Evolutionary conservation across 768 basidiomycete species (phyloP).

Genomic region (Lactarius indigo): DNA sequence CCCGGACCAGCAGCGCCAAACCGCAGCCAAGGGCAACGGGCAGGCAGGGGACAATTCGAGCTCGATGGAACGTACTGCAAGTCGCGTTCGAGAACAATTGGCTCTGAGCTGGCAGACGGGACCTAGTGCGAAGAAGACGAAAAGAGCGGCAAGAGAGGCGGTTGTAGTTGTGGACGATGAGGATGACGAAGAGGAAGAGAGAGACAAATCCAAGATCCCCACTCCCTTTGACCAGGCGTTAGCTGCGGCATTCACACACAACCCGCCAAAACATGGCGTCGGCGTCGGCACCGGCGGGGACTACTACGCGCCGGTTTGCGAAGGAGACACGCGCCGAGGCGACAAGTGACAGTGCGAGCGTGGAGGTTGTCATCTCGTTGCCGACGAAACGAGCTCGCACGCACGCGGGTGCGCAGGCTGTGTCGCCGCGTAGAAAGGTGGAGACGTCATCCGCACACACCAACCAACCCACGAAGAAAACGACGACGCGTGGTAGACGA

Average conservation of each 20-base stretch:
- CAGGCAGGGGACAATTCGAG: neutral
- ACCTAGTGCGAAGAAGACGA: neutral
- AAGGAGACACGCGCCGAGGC: neutral
- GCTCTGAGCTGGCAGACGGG: neutral
- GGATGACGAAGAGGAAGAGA: neutral
- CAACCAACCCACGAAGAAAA: too few species aligned
- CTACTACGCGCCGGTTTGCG: neutral
- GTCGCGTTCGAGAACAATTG: slow-evolving; percentile 15
- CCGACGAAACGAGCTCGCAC: neutral
- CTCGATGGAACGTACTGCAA: neutral
- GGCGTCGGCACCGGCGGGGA: neutral
- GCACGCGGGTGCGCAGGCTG: too few species aligned
- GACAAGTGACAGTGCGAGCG: neutral
- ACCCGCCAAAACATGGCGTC: neutral
- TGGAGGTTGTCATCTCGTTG: neutral
- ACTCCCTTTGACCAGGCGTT: slow-evolving; percentile 1
- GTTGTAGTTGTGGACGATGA: neutral
- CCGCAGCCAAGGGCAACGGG: neutral
- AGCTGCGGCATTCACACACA: slow-evolving; percentile 11
- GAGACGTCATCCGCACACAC: neutral
- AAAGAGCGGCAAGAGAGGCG: neutral
- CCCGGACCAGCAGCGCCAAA: neutral
- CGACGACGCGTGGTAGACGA: too few species aligned
- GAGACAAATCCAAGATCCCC: neutral
- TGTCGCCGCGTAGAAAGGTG: neutral